These are phyloP conservation scores for Boletus tomentosulus DNA, from an alignment of 768 basidiomycete species.

Conservation along the genomic window DNA sequence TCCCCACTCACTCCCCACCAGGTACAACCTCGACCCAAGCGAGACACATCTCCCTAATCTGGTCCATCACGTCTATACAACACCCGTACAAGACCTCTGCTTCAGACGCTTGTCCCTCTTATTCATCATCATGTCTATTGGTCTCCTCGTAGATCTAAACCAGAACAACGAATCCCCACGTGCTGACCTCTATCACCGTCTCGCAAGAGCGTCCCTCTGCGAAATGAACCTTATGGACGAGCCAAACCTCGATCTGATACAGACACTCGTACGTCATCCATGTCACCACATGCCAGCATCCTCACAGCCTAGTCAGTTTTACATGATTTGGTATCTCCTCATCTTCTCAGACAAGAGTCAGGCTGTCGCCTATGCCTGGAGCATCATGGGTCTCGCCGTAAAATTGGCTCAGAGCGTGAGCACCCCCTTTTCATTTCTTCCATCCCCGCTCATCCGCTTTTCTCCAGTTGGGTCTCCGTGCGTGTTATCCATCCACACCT, in stretches of 20 bases:
- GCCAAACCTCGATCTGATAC: slow-evolving; percentile 68
- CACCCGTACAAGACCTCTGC: slow-evolving; percentile 54
- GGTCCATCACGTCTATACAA: slow-evolving; percentile 62
- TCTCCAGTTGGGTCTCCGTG: slow-evolving; percentile 63
- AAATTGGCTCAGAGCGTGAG: slow-evolving; percentile 71
- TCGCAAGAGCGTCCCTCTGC: slow-evolving; percentile 63
- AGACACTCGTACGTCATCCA: slow-evolving; percentile 49
- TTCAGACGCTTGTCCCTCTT: slow-evolving; percentile 65
- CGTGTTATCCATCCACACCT: slow-evolving; percentile 20
- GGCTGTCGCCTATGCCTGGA: slow-evolving; percentile 71
- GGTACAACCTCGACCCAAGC: slow-evolving; percentile 66
- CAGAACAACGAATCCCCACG: slow-evolving; percentile 50
- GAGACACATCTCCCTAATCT: slow-evolving; percentile 68
- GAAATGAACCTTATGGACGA: slow-evolving; percentile 74
- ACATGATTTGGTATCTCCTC: slow-evolving; percentile 72
- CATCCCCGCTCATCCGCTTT: neutral
- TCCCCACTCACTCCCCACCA: slow-evolving; percentile 22
- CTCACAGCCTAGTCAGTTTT: slow-evolving; percentile 47
- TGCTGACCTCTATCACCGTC: slow-evolving; percentile 63
- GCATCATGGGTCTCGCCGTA: slow-evolving; percentile 68
- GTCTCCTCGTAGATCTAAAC: slow-evolving; percentile 62
- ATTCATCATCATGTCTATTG: slow-evolving; percentile 70
- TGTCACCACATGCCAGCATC: slow-evolving; percentile 16
- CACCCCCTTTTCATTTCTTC: slow-evolving; percentile 1
- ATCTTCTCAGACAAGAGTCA: slow-evolving; percentile 73